Base-by-base conservation (phyloP, 345 rosid genomes). In the Melastoma malabathricum region DNA sequence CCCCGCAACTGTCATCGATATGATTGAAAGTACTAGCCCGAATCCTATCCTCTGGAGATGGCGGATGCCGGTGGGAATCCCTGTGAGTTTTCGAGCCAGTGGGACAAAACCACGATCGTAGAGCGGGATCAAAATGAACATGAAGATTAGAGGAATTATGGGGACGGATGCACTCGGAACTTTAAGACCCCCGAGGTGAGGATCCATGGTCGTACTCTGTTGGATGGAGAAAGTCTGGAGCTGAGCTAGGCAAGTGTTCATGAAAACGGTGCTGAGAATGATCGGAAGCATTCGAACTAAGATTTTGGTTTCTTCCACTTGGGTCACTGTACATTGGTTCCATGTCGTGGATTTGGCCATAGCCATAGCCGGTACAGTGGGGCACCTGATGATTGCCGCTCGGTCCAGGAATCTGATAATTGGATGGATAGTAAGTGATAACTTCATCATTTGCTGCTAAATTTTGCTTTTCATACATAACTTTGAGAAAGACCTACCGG, bases 211-310 rank as follows among this genome's bases (percentile, higher is more conserved):
- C 39, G 83, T 50, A 51, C 86, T 82, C 68, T 84, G 94, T 34
- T 75, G 77, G 56, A 84, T 79, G 3, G 89, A 78, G 72, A 81
- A 79, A 17, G 89, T 79, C 34, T 68, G 75, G 85, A 79, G 76
- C 66, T 81, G 89, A 3, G 94, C 81, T 52, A 74, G 68, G 45
- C 77, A 67, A 7, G 85, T 71, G 81, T 76, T 78, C 18, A 81
- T 80, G 1, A 81, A 53, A 45, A 81, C 75, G 54, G 83, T 76
- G n/a, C 85, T 73, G 53, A 83, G 79, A 82, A 84, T 76, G 31
- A 84, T 66, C 0, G 89, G 89, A 44, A 84, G 58, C 57, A 81
- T 67, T 34, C 60, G 60, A 5, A 71, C 47, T 63, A 81, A 48
- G 78, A 76, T 61, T 57, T 84, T 84, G 65, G 76, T 83, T 60